Conservation (phyloP, 192 early-diverging fungal species). For the Coemansia sp. region DNA sequence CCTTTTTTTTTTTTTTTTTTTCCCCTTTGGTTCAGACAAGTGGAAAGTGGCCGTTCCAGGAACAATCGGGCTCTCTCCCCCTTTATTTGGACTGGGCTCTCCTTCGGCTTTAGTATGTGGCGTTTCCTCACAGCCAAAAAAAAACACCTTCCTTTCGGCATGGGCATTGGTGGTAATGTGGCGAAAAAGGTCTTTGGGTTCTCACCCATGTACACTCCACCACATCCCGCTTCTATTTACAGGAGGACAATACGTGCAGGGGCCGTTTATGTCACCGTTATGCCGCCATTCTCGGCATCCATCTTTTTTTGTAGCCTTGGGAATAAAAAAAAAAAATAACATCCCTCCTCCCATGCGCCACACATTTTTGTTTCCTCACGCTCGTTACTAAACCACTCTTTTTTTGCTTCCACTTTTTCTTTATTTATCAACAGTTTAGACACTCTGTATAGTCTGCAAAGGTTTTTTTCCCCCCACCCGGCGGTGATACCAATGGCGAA, state of each 20-base stretch:
- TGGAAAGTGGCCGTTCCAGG: not conserved
- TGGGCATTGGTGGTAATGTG: too few relatives aligned
- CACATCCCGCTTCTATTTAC: too few relatives aligned
- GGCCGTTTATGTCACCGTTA: too few relatives aligned
- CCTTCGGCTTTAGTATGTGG: not conserved
- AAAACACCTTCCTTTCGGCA: too few relatives aligned
- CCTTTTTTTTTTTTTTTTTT: not conserved
- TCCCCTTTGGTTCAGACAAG: too few relatives aligned
- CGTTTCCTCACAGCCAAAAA: too few relatives aligned
- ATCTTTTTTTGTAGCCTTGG: too few relatives aligned
- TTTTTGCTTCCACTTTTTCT: slow-evolving; percentile 7
- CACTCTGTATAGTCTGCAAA: not conserved
- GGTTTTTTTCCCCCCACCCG: not conserved
- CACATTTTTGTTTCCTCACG: not conserved
- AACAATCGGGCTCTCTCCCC: not conserved
- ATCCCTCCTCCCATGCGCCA: not conserved
- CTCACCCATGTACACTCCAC: too few relatives aligned
- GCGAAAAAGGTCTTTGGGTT: too few relatives aligned
- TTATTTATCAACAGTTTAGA: not conserved
- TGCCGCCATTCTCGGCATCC: too few relatives aligned
- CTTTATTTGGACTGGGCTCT: not conserved
- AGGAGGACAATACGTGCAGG: too few relatives aligned
- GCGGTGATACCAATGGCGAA: not conserved
- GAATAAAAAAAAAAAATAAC: too few relatives aligned
- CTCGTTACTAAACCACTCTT: not conserved